These are phyloP conservation scores for Heterobasidion occidentale DNA, from an alignment of 1,284 basidiomycete genomes.

Conservation along the genomic window DNA sequence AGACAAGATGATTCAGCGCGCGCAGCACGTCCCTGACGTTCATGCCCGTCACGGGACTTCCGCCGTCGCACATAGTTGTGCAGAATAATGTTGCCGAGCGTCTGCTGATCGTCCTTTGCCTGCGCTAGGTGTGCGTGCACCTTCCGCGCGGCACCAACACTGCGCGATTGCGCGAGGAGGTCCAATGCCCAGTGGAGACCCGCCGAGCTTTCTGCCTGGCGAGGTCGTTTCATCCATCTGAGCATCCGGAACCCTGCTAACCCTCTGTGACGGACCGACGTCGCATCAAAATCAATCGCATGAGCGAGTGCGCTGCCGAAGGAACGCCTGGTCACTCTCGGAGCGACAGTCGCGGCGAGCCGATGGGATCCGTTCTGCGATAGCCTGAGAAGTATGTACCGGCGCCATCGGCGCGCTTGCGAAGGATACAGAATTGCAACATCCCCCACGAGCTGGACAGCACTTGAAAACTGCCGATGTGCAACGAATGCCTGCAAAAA, in stretches of 20 bases:
- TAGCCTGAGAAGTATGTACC: constrained; percentile 3
- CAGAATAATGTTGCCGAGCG: constrained; percentile 49
- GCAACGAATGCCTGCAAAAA: constrained; percentile 25
- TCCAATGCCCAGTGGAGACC: constrained; percentile 5
- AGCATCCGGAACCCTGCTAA: constrained; percentile 2
- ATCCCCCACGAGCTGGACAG: constrained; percentile 16
- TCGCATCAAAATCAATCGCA: not conserved
- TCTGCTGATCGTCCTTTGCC: constrained; percentile 19
- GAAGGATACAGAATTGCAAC: constrained; percentile 3
- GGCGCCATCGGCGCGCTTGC: constrained; percentile 3
- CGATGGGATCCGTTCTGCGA: not conserved
- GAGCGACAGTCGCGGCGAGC: not conserved
- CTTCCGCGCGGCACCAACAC: constrained; percentile 29
- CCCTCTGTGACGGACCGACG: not conserved
- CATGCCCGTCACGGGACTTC: constrained; percentile 30
- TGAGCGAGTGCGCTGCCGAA: constrained; percentile 3
- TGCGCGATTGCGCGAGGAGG: constrained; percentile 13
- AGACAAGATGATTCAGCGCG: constrained; percentile 30
- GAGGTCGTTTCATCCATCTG: constrained; percentile 1
- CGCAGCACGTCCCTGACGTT: constrained; percentile 34
- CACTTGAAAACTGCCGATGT: constrained; percentile 20
- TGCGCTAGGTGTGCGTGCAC: constrained; percentile 25
- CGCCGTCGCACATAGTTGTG: constrained; percentile 26
- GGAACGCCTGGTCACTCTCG: not conserved
- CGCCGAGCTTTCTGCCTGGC: not conserved